phyloP scores from a whole-genome alignment of 148 eudicot genomes.

The Vaccinium darrowii region DNA sequence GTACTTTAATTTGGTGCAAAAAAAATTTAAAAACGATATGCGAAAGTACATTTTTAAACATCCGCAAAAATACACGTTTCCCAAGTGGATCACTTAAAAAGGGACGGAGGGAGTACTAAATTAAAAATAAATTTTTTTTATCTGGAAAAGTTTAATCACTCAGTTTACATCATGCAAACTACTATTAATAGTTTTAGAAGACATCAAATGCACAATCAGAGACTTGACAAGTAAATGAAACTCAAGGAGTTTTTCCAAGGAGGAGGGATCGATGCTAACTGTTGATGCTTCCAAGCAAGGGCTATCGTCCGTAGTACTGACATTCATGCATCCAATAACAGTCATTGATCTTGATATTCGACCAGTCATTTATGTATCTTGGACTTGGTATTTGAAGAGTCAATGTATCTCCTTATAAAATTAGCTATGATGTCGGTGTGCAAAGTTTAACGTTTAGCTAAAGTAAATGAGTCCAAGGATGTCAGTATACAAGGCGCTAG shows the following conservation, averaged over 20 bases:
- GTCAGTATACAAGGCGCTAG: too few relatives aligned
- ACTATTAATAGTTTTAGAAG: background rate
- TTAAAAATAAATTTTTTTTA: too few relatives aligned
- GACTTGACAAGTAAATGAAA: background rate
- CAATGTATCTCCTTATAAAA: background rate
- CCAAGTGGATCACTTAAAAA: too few relatives aligned
- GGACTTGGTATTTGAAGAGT: background rate
- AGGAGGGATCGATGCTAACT: background rate
- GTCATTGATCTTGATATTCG: background rate
- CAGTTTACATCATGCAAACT: background rate
- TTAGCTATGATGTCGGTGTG: background rate
- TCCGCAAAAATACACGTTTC: too few relatives aligned
- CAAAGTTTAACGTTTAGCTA: background rate
- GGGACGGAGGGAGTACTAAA: too few relatives aligned
- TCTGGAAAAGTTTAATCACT: background rate
- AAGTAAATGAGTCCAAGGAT: background rate
- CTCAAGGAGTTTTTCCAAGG: background rate
- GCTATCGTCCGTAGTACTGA: background rate
- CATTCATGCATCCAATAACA: constrained; percentile 3
- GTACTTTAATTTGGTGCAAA: too few relatives aligned
- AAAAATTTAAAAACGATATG: too few relatives aligned
- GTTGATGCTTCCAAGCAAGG: background rate
- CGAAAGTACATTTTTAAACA: too few relatives aligned
- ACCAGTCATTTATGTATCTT: background rate
- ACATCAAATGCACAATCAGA: background rate